Percentiles rank a stretch among this genome's conserved stretches.
Evolutionary conservation across 768 basidiomycete genomes (phyloP).

Genomic region (Trametes punicea): DNA sequence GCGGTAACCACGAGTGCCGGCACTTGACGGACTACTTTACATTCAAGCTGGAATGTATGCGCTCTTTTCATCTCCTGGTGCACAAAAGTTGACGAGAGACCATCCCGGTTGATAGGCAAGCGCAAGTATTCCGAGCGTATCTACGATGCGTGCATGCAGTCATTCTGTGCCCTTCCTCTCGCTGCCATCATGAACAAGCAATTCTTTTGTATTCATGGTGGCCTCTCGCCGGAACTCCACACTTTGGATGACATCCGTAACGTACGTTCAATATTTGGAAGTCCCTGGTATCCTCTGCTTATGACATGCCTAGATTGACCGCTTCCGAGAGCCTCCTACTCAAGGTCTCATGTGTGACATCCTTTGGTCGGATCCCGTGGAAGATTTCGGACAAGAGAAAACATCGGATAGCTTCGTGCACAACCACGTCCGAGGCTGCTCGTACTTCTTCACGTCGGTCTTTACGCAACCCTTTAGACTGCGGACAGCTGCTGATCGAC

Average conservation of each 20-base stretch:
- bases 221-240: slow-evolving; percentile 90
- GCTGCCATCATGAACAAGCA: slow-evolving; percentile 99
- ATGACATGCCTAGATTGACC: slow-evolving; percentile 67
- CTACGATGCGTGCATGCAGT: slow-evolving; percentile 98
- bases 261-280: slow-evolving; percentile 42
- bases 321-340: slow-evolving; percentile 97
- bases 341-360: slow-evolving; percentile 98
- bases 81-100: neutral
- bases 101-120: slow-evolving; percentile 58
- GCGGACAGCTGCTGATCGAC: slow-evolving; percentile 12
- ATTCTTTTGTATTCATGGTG: slow-evolving; percentile 97
- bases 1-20: slow-evolving; percentile 98
- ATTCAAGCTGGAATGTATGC: slow-evolving; percentile 95
- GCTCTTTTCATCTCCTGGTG: neutral
- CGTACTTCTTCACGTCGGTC: slow-evolving; percentile 86
- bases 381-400: slow-evolving; percentile 96
- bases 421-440: slow-evolving; percentile 96
- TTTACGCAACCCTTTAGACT: slow-evolving; percentile 23
- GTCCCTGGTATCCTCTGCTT: neutral
- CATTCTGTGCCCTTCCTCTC: slow-evolving; percentile 91
- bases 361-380: slow-evolving; percentile 96
- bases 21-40: slow-evolving; percentile 99
- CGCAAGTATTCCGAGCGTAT: slow-evolving; percentile 98
- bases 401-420: slow-evolving; percentile 88
- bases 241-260: slow-evolving; percentile 92